phyloP scores from a whole-genome alignment of 2,329 filamentous ascomycete genomes.

The Zymoseptoria ardabiliae region DNA sequence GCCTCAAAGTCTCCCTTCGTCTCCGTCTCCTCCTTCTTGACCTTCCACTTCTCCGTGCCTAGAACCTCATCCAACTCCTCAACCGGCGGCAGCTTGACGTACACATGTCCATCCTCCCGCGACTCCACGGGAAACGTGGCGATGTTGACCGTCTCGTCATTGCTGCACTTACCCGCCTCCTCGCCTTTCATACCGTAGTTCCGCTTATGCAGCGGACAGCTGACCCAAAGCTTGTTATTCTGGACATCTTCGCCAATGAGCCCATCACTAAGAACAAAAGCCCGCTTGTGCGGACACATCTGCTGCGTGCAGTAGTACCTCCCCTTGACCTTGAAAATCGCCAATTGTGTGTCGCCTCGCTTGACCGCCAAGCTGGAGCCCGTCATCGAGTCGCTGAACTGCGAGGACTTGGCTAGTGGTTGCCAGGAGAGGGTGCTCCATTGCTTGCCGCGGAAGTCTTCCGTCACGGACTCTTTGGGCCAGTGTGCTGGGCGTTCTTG shows the following conservation, averaged over 20 bases:
- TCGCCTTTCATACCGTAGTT: conserved; percentile 70
- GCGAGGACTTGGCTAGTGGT: conserved; percentile 61
- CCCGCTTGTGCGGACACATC: conserved; percentile 89
- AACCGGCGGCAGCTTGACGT: conserved; percentile 71
- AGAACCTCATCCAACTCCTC: conserved; percentile 73
- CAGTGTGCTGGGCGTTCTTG: conserved; percentile 72
- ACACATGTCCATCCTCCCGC: conserved; percentile 67
- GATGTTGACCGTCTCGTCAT: conserved; percentile 68
- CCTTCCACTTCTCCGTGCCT: conserved; percentile 71
- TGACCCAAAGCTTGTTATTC: conserved; percentile 67
- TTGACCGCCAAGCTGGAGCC: conserved; percentile 73
- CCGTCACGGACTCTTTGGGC: conserved; percentile 58
- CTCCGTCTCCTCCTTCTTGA: conserved; percentile 61
- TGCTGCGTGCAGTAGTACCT: conserved; percentile 81
- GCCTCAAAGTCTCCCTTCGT: conserved; percentile 40
- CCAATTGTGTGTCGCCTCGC: conserved; percentile 80
- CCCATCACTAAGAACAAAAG: conserved; percentile 82
- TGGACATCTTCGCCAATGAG: conserved; percentile 62
- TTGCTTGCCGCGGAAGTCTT: conserved; percentile 64
- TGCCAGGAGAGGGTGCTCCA: conserved; percentile 70
- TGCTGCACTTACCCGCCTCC: conserved; percentile 62
- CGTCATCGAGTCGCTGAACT: conserved; percentile 64
- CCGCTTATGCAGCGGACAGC: conserved; percentile 81
- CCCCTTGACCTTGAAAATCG: conserved; percentile 75
- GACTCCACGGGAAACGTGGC: conserved; percentile 75